Percentiles rank a stretch among this genome's conserved stretches.
Conservation (phyloP, 2,329 filamentous ascomycete genomes). For the Cladosporium phlei region DNA sequence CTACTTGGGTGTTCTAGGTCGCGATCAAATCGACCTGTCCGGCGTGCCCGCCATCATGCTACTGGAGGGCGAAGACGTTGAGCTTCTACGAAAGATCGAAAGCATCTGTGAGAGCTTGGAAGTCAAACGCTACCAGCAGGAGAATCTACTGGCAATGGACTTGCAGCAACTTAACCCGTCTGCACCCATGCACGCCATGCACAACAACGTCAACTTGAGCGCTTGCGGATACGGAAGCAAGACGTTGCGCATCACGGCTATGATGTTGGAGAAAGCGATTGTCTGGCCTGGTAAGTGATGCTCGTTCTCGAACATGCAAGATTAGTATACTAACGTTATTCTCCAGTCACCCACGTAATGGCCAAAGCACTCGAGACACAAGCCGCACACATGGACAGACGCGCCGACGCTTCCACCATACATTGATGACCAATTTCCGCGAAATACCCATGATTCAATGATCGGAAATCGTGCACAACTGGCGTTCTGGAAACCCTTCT, state of each 20-base stretch:
- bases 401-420: conserved; percentile 47
- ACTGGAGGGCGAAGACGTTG: conserved; percentile 85
- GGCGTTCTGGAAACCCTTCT: too few relatives aligned
- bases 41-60: conserved; percentile 85
- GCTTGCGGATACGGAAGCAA: conserved; percentile 74
- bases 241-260: conserved; percentile 76
- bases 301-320: neutral
- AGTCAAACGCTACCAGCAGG: conserved; percentile 60
- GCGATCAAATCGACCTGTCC: conserved; percentile 70
- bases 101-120: conserved; percentile 74
- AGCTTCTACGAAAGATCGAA: conserved; percentile 75
- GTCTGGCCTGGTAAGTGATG: conserved; percentile 80
- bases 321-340: conserved; percentile 8
- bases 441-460: neutral
- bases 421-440: neutral
- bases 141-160: conserved; percentile 49
- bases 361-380: conserved; percentile 61
- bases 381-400: conserved; percentile 58
- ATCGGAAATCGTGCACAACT: too few relatives aligned
- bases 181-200: conserved; percentile 42
- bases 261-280: conserved; percentile 80
- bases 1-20: conserved; percentile 80
- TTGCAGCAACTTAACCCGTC: conserved; percentile 41
- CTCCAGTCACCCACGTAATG: conserved; percentile 63
- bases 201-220: conserved; percentile 41